Percentiles rank a stretch among this genome's conserved stretches.
Evolutionary conservation across 192 early-diverging fungal genomes (phyloP).

Genomic region (Gryganskiella cystojenkinii): DNA sequence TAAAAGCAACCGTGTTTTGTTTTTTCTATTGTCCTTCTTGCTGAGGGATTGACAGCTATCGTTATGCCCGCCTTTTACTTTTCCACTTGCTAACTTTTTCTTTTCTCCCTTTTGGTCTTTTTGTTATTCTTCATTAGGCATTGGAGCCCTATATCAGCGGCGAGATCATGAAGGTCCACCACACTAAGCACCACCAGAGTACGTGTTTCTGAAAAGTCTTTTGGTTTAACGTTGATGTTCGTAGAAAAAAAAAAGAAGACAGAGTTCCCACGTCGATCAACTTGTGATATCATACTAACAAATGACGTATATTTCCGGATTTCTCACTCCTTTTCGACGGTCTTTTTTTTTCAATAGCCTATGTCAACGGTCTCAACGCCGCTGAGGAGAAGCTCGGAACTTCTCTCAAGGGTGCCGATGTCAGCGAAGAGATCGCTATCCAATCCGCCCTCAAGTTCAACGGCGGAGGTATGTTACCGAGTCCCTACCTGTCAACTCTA

Average conservation of each 20-base stretch:
- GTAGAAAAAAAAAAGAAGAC: not conserved
- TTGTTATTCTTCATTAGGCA: slow-evolving; percentile 57
- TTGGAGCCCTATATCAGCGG: slow-evolving; percentile 94
- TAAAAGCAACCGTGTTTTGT: no score
- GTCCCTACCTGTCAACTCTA: not conserved
- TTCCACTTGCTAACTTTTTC: not conserved
- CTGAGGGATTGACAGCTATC: no score
- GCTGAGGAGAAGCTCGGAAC: slow-evolving; percentile 91
- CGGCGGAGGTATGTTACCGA: slow-evolving; percentile 77
- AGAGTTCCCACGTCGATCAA: not conserved
- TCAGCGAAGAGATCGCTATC: slow-evolving; percentile 78
- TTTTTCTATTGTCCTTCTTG: no score
- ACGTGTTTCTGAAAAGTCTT: not conserved
- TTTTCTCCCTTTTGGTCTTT: not conserved
- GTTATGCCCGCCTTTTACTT: not conserved
- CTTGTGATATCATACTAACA: not conserved
- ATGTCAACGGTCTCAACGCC: slow-evolving; percentile 88
- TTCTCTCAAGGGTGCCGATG: slow-evolving; percentile 75
- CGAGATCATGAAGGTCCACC: slow-evolving; percentile 96
- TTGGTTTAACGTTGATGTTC: no score
- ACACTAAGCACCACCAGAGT: slow-evolving; percentile 93
- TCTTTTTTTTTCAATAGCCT: slow-evolving; percentile 63
- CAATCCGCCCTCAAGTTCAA: slow-evolving; percentile 91
- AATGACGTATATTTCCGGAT: not conserved
- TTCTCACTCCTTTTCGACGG: not conserved